Evolutionary conservation across 2,329 filamentous ascomycete genomes (phyloP), one percentile per base, ranked within the genome.

Genomic region (Chaetothyriales sp.): DNA sequence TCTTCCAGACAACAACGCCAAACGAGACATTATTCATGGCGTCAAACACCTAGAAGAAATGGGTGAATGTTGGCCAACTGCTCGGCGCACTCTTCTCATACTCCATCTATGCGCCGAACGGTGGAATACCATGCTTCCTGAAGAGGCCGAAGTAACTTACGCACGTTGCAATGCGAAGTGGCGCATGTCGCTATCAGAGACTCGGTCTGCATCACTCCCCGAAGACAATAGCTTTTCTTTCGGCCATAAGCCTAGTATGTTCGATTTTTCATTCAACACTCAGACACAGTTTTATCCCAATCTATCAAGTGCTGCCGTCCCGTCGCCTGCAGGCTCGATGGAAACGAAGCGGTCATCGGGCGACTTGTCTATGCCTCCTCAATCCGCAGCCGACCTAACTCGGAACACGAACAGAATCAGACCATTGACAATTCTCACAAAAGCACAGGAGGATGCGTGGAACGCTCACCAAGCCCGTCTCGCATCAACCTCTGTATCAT

Each of bases 11-110:
- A 95, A 92, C 70, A 92, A 86, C 28, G 88, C 92, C 4, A 84
- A 81, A 62, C 76, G 90, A 60, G 90, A 97, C 66, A 86, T 98
- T 44, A 84, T 86, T 4, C 89, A 95, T 61, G 89, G 90, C 1
- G 77, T 95, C 44, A 90, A 87, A 62, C 87, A 95, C 57, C 77
- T 97, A 1, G 90, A 97, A 66, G 90, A 97, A 63, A 95, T 98
- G 61, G 88, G 88, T 0, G 89, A 95, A 66, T 85, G 89, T 61
- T 98, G 92, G 92, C 78, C 89, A 0, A 92, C 89, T 62, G 90
- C 89, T 8, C 78, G 89, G 50, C 79, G 90, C 10, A 90, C 89
- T 0, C 74, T 97, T 5, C 81, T 82, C 54, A 94, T 97, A 47
- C 74, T 98, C 44, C 89, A 85, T 59, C 81, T 94, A 3, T 78